Evolutionary conservation across 768 basidiomycete genomes (phyloP), one percentile per base, ranked within the genome.

Genomic region (Lactifluus piperatus): DNA sequence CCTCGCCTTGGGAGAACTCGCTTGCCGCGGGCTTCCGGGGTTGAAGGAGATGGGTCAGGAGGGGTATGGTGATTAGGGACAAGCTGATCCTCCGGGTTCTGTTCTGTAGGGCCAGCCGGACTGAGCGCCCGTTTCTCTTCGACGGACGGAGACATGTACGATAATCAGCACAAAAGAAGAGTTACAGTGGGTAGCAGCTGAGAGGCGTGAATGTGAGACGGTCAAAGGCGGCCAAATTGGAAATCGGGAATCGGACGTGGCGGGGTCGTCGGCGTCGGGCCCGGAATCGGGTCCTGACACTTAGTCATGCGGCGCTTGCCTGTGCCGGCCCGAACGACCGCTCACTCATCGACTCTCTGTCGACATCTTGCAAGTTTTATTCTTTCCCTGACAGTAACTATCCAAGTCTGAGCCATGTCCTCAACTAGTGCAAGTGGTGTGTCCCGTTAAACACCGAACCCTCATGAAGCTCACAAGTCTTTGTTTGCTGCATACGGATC

Each of bases 71-170:
- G 55, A 41, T 30, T 58, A 9, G 55, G 36, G 29, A 36, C 48
- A n/a, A 43, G 39, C 37, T 46, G 58, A 36, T 13, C 36, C 30
- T 29, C 54, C 41, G 55, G 46, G 50, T 26, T 56, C 32, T 39
- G 54, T 20, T 41, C 51, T 34, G 27, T 6, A 14, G 37, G 20
- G 24, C n/a, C 51, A 39, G 49, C 32, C 18, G 48, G 26, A 41
- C 24, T 47, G 22, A 10, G 46, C 14, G 55, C 27, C n/a, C 29
- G 18, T 18, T 29, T 32, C 22, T 62, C 54, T 37, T 63, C 51
- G 26, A 49, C 18, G 14, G 56, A 46, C 27, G 57, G 41, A 39
- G 62, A 59, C 64, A 64, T 64, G 51, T 26, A 57, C 56, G 24
- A 16, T 24, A 46, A 52, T 45, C 51, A 47, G 32, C 30, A 37